Percentiles rank a stretch among this genome's conserved stretches.
These are phyloP conservation scores for Amniculicola lignicola DNA, from an alignment of 495 filamentous ascomycete genomes.

Conservation along the genomic window DNA sequence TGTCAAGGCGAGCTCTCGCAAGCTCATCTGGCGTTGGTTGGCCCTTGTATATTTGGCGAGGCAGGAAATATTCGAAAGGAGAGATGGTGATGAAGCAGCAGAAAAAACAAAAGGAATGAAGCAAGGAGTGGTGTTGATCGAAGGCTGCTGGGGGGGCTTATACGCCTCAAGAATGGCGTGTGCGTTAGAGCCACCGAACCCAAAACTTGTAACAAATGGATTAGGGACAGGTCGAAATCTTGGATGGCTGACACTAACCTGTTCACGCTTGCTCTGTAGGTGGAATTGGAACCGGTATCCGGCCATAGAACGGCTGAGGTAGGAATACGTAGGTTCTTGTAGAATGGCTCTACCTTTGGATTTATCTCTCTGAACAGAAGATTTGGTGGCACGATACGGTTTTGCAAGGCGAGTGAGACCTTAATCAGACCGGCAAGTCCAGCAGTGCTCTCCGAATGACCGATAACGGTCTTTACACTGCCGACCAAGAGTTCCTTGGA, in stretches of 20 bases:
- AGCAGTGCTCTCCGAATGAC: conserved; percentile 35
- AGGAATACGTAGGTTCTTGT: neutral
- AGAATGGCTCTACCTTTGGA: neutral
- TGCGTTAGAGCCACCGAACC: neutral
- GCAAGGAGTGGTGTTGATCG: neutral
- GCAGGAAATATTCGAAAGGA: no score
- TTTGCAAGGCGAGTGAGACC: conserved; percentile 5
- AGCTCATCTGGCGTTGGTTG: no score
- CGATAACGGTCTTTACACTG: conserved; percentile 33
- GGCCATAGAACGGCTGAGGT: neutral
- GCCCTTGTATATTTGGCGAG: no score
- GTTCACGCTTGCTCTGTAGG: neutral
- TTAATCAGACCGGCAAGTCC: conserved; percentile 45
- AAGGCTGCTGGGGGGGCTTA: neutral
- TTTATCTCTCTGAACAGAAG: neutral
- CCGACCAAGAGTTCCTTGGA: neutral
- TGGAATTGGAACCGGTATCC: no score
- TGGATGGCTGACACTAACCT: neutral
- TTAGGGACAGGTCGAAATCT: neutral
- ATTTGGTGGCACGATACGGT: neutral
- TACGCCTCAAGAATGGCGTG: neutral
- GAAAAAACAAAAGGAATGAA: no score
- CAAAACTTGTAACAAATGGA: neutral
- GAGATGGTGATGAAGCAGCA: no score
- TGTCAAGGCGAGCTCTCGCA: neutral